Evolutionary conservation across 176 grass and related monocot species (phyloP).

Genomic region (Lolium rigidum): DNA sequence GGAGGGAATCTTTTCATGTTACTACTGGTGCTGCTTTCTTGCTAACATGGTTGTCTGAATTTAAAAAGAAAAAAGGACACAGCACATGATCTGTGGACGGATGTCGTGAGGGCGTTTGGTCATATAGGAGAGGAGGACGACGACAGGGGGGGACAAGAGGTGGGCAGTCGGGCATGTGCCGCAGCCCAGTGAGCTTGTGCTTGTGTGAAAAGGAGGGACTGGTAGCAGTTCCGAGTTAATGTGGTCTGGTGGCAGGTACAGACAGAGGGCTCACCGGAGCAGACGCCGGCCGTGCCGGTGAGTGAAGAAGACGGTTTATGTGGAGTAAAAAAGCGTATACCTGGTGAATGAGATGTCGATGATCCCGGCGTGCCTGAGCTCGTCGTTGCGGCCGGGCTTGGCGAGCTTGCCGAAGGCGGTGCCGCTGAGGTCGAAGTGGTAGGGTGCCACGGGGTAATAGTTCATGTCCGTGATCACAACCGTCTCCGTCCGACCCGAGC

Average conservation of each 20-base stretch:
- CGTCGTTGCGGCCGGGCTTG: conserved; percentile 55
- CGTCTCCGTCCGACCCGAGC: conserved; percentile 60
- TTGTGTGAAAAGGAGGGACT: background rate
- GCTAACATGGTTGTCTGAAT: too few species aligned
- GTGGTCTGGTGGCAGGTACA: too few species aligned
- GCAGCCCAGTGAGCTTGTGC: background rate
- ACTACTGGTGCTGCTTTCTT: too few species aligned
- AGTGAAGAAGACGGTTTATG: background rate
- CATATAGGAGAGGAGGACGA: background rate
- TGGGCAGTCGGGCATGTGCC: background rate
- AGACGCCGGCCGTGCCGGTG: background rate
- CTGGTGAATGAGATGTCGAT: conserved; percentile 64
- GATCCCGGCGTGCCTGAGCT: conserved; percentile 71
- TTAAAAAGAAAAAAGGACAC: background rate
- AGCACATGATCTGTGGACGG: background rate
- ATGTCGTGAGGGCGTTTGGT: background rate
- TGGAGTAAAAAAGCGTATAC: background rate
- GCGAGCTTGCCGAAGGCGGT: conserved; percentile 74
- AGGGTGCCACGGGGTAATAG: conserved; percentile 54
- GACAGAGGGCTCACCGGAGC: too few species aligned
- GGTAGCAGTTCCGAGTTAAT: too few species aligned
- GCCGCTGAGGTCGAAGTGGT: conserved; percentile 85
- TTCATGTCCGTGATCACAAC: conserved; percentile 76
- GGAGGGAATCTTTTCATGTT: too few species aligned
- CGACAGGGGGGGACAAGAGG: background rate